These are phyloP conservation scores for Solanum chmielewskii DNA, from an alignment of 257 asterid species.

Conservation along the genomic window DNA sequence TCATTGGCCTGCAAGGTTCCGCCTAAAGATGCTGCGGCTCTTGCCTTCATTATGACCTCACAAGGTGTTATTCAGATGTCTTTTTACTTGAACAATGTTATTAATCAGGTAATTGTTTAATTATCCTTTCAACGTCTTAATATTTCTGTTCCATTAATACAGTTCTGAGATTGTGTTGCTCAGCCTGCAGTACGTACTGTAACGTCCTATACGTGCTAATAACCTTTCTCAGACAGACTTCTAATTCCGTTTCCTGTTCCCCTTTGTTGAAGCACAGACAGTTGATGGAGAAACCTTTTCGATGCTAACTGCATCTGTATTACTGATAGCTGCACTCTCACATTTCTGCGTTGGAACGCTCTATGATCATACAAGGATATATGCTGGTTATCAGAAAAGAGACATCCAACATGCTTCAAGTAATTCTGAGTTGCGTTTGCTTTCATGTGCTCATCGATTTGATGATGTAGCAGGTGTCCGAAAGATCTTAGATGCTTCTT, in stretches of 20 bases:
- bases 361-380: conserved; percentile 17
- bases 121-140: not conserved
- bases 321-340: conserved; percentile 10
- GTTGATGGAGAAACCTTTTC: conserved; percentile 68
- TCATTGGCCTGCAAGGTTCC: conserved; percentile 64
- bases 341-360: conserved; percentile 10
- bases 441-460: conserved; percentile 13
- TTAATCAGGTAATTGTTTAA: conserved; percentile 10
- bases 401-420: conserved; percentile 15
- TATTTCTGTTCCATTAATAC: not conserved
- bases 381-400: conserved; percentile 29
- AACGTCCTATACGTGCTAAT: not conserved
- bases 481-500: conserved; percentile 20
- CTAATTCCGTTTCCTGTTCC: not conserved
- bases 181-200: not conserved
- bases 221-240: not conserved
- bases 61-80: conserved; percentile 87
- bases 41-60: conserved; percentile 54
- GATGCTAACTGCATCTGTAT: conserved; percentile 9
- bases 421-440: conserved; percentile 22
- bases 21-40: conserved; percentile 55
- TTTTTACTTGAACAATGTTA: conserved; percentile 24
- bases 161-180: not conserved
- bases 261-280: conserved; percentile 29
- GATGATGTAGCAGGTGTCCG: conserved; percentile 17